Evolutionary conservation across 805 yeast genomes (phyloP).

Genomic region (Clavispora vitiphila): DNA sequence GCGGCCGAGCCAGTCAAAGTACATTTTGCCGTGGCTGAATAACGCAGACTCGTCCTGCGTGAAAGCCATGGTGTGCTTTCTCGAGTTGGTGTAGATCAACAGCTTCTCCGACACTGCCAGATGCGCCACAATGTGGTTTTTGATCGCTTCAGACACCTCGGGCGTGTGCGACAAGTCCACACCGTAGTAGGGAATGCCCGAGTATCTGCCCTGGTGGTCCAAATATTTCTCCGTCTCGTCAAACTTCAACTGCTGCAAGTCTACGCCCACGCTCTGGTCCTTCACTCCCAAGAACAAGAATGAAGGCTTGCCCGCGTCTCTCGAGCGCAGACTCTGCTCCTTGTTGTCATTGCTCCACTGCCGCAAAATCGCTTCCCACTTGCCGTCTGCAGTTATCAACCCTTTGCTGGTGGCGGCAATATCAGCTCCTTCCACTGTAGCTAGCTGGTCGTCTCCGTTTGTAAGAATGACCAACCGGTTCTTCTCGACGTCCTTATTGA

Average conservation of each 20-base stretch:
- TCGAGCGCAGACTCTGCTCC: slow-evolving; percentile 35
- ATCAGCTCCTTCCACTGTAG: slow-evolving; percentile 10
- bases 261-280: slow-evolving; percentile 41
- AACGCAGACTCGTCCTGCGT: slow-evolving; percentile 51
- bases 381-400: slow-evolving; percentile 11
- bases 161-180: slow-evolving; percentile 50
- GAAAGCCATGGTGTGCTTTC: slow-evolving; percentile 34
- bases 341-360: slow-evolving; percentile 31
- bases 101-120: slow-evolving; percentile 14
- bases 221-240: slow-evolving; percentile 30
- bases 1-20: slow-evolving; percentile 75
- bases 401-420: slow-evolving; percentile 19
- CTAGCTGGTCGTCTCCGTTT: slow-evolving; percentile 31
- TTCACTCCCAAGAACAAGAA: slow-evolving; percentile 39
- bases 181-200: slow-evolving; percentile 62
- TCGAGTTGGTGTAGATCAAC: slow-evolving; percentile 25
- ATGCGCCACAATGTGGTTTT: slow-evolving; percentile 13
- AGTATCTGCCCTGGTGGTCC: slow-evolving; percentile 43
- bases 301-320: slow-evolving; percentile 32
- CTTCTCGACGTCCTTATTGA: slow-evolving; percentile 21
- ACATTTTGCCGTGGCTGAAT: slow-evolving; percentile 78
- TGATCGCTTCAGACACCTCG: slow-evolving; percentile 33
- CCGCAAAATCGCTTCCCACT: slow-evolving; percentile 10
- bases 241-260: slow-evolving; percentile 24
- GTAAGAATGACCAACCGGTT: slow-evolving; percentile 31